Evolutionary conservation across 2,329 filamentous ascomycete genomes (phyloP).

Genomic region (Ceratocystis colombiana): DNA sequence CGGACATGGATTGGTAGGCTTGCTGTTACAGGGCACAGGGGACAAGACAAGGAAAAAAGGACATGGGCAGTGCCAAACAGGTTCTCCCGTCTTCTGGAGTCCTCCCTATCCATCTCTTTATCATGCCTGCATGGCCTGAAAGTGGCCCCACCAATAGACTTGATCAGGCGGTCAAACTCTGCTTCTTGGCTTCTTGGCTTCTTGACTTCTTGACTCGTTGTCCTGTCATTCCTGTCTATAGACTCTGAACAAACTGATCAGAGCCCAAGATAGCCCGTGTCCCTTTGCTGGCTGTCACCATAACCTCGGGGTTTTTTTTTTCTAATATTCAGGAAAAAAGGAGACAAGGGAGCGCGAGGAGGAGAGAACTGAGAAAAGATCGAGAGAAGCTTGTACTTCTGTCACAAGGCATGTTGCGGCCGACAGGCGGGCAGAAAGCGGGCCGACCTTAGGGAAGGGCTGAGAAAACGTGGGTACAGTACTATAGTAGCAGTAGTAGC

Average conservation of each 20-base stretch:
- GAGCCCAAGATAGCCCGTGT: too few species aligned
- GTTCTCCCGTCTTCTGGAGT: too few species aligned
- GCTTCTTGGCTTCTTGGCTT: too few species aligned
- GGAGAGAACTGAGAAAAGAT: background rate
- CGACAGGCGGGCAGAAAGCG: background rate
- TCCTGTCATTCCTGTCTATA: too few species aligned
- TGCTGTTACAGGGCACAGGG: conserved; percentile 2
- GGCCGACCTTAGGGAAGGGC: background rate
- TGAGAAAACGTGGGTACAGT: background rate
- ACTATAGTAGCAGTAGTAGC: background rate
- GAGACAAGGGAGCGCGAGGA: background rate
- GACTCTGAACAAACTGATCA: too few species aligned
- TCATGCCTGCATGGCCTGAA: background rate
- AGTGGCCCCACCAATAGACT: background rate
- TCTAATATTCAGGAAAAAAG: background rate
- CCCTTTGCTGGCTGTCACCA: background rate
- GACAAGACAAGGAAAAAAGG: background rate
- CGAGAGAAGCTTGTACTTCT: background rate
- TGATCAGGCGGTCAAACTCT: background rate
- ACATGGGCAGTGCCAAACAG: background rate
- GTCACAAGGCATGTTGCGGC: too few species aligned
- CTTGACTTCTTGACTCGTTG: too few species aligned
- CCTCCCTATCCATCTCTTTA: background rate
- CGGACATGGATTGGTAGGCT: background rate
- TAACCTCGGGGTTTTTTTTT: background rate